phyloP scores from a whole-genome alignment of 2,329 filamentous ascomycete genomes.

The Ceratocystis albifundus region DNA sequence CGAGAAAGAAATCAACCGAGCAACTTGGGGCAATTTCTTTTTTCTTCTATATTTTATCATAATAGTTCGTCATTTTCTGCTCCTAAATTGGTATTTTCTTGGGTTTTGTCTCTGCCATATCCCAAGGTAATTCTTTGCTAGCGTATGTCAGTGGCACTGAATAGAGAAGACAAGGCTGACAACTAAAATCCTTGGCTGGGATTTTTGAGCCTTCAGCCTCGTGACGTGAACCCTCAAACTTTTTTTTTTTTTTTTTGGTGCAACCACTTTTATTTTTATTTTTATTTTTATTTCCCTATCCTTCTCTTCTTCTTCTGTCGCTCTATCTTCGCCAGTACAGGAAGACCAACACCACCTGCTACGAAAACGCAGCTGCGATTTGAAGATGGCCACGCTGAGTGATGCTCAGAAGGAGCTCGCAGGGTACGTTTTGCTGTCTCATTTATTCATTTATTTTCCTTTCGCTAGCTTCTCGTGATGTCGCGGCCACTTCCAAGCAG shows the following conservation, averaged over 20 bases:
- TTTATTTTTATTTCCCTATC: constrained; percentile 14
- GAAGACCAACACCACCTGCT: not conserved
- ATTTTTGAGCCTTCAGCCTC: constrained; percentile 20
- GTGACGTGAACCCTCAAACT: constrained; percentile 19
- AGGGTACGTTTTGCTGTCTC: constrained; percentile 34
- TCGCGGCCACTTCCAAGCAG: not conserved
- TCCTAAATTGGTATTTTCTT: no score
- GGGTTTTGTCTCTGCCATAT: no score
- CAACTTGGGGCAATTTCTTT: no score
- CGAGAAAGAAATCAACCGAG: no score
- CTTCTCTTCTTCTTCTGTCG: constrained; percentile 13
- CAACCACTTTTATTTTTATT: not conserved
- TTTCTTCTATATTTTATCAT: no score
- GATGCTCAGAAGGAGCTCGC: constrained; percentile 49
- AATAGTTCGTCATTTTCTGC: no score
- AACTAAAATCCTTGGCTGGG: not conserved
- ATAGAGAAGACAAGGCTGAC: constrained; percentile 18
- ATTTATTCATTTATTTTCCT: not conserved
- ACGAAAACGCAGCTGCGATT: not conserved
- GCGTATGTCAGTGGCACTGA: no score
- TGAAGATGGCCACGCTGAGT: constrained; percentile 29
- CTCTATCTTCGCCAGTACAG: not conserved
- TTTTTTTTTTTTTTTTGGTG: constrained; percentile 12
- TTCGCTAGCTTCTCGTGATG: not conserved
- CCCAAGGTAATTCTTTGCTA: no score